Base-by-base conservation (phyloP, 108 stramenopile species). In the Pseudonitzschia multistriata region DNA sequence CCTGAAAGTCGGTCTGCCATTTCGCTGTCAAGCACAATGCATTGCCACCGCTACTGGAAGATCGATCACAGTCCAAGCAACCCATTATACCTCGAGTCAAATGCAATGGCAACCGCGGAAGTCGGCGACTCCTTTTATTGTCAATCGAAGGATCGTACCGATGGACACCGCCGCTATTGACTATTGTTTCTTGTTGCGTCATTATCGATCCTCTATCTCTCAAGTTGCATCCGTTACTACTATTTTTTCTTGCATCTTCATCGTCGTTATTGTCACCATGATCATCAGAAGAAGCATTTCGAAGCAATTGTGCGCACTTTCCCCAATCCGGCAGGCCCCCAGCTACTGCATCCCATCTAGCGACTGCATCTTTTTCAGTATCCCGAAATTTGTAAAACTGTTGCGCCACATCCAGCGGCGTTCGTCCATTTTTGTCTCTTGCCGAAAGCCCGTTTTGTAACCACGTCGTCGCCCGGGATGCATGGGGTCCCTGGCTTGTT, bases 261-360 rank as follows among this genome's bases (percentile, higher is more conserved):
- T 2, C 8, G 42, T 45, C 42, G 7, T 45, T 13, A 45, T 7
- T 24, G 50, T 42, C 55, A 17, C 22, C 52, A 19, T 10, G 21
- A 59, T 19, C 62, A 27, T 17, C 30, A 14, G 53, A 21, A 31
- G 21, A 34, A 13, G 83, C 81, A 3, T 45, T 62, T 31, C 69
- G 57, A 25, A 92, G 54, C 34, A 94, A 50, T 25, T 63, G 33
- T 17, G 74, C 62, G 64, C 93, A 94, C 14, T 67, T 78, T 8
- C 60, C 64, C 88, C 88, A 94, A 76, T 91, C 88, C 27, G 88
- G 81, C 52, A 54, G 11, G 0, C 64, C 85, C 25, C 89, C 93
- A 4, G 93, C 87, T n/a, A 94, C 80, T 1, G 36, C 66, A 75
- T 94, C 89, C 93, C 90, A 94, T 71, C 93, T 73, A 31, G 82